Conservation (phyloP, 2,329 filamentous ascomycete species). For the Pseudopithomyces maydicus region DNA sequence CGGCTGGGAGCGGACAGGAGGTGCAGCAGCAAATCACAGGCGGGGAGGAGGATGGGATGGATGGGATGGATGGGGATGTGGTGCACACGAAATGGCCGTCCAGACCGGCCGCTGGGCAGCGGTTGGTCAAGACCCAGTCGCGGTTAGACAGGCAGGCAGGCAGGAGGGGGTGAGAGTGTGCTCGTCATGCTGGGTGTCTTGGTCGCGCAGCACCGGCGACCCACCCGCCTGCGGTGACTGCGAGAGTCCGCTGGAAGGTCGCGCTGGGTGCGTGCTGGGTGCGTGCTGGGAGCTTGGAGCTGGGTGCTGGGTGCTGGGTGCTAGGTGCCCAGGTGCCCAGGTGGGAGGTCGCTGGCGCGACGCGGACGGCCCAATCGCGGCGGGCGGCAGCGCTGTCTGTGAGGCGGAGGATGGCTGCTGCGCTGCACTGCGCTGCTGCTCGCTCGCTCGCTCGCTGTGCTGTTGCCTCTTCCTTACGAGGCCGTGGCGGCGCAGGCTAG, state of each 20-base stretch:
- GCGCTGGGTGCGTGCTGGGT: background rate
- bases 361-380: constrained; percentile 3
- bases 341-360: background rate
- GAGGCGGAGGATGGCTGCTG: constrained; percentile 8
- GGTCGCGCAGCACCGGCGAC: background rate
- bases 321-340: no score
- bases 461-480: background rate
- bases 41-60: constrained; percentile 25
- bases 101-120: constrained; percentile 28
- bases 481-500: constrained; percentile 9
- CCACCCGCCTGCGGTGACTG: background rate
- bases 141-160: background rate
- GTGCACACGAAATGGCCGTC: constrained; percentile 27
- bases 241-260: no score
- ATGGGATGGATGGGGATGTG: constrained; percentile 22
- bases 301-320: no score
- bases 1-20: constrained; percentile 14
- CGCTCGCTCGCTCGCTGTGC: no score
- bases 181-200: constrained; percentile 4
- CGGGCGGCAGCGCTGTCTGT: background rate
- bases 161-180: background rate
- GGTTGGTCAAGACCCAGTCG: background rate
- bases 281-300: no score
- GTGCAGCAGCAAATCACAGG: constrained; percentile 27
- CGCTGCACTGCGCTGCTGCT: no score